These are phyloP conservation scores for Lanzia echinophila DNA, from an alignment of 2,329 filamentous ascomycete species.

Conservation along the genomic window DNA sequence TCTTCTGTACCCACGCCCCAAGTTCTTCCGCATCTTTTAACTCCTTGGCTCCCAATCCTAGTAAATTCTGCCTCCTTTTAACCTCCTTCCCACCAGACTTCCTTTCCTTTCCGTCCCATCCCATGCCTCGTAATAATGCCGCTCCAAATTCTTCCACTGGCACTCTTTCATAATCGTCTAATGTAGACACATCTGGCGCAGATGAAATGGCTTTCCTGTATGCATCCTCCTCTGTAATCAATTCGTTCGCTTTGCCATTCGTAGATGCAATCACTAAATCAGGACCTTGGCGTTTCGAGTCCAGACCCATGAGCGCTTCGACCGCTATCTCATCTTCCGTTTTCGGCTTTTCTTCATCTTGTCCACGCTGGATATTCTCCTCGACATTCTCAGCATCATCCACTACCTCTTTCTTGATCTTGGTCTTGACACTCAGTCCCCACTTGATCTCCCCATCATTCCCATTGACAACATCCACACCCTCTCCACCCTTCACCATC, in stretches of 20 bases:
- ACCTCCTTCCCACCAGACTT: conserved; percentile 54
- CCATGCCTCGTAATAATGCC: conserved; percentile 85
- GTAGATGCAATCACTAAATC: conserved; percentile 46
- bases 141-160: conserved; percentile 94
- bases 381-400: conserved; percentile 16
- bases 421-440: conserved; percentile 43
- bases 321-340: conserved; percentile 59
- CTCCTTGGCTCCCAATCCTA: conserved; percentile 86
- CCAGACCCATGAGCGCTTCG: conserved; percentile 56
- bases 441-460: conserved; percentile 33
- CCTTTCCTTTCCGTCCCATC: conserved; percentile 70
- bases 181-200: conserved; percentile 67
- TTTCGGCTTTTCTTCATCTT: conserved; percentile 23
- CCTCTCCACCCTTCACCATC: conserved; percentile 27
- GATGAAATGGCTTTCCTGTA: conserved; percentile 63
- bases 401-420: conserved; percentile 25
- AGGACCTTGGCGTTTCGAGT: conserved; percentile 37
- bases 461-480: conserved; percentile 37
- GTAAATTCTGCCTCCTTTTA: conserved; percentile 67
- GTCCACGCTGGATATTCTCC: conserved; percentile 16
- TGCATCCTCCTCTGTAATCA: conserved; percentile 55
- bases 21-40: conserved; percentile 65
- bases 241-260: conserved; percentile 11
- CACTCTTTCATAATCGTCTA: conserved; percentile 81
- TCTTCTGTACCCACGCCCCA: conserved; percentile 71